Evolutionary conservation across 2,329 filamentous ascomycete genomes (phyloP).

Genomic region (Hymenoscyphus repandus): DNA sequence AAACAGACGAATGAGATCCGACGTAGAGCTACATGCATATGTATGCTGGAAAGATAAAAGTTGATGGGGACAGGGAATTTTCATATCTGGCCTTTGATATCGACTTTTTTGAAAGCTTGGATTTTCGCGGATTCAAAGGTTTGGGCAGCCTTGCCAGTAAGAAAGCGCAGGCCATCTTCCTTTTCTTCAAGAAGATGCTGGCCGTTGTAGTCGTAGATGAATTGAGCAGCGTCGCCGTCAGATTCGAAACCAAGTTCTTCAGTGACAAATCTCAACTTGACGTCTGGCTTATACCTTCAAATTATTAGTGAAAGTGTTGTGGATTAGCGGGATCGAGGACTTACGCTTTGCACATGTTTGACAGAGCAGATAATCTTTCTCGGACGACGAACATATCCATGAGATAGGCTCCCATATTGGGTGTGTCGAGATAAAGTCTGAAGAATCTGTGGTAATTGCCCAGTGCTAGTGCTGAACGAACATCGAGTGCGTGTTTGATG

Average conservation of each 20-base stretch:
- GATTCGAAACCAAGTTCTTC: constrained; percentile 95
- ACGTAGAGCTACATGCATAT: constrained; percentile 18
- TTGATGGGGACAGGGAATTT: constrained; percentile 13
- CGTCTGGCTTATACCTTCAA: constrained; percentile 81
- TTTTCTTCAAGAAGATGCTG: constrained; percentile 73
- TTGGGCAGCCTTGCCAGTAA: constrained; percentile 65
- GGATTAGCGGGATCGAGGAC: constrained; percentile 35
- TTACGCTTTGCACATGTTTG: constrained; percentile 92
- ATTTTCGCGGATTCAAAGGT: constrained; percentile 71
- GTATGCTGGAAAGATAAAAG: constrained; percentile 8
- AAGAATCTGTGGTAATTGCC: constrained; percentile 99
- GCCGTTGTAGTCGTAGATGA: constrained; percentile 76
- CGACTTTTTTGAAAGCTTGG: constrained; percentile 77
- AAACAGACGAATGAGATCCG: constrained; percentile 18
- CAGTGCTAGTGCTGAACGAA: constrained; percentile 84
- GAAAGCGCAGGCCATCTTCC: constrained; percentile 65
- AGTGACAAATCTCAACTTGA: constrained; percentile 85
- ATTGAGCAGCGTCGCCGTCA: constrained; percentile 84
- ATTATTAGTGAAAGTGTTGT: constrained; percentile 40
- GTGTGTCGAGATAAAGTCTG: constrained; percentile 87
- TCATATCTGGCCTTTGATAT: constrained; percentile 95
- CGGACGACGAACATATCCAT: constrained; percentile 99
- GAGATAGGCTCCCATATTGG: constrained; percentile 95
- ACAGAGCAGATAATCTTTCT: constrained; percentile 84
- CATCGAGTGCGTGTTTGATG: constrained; percentile 85